Conservation (phyloP, 768 basidiomycete species). For the Artomyces pyxidatus region DNA sequence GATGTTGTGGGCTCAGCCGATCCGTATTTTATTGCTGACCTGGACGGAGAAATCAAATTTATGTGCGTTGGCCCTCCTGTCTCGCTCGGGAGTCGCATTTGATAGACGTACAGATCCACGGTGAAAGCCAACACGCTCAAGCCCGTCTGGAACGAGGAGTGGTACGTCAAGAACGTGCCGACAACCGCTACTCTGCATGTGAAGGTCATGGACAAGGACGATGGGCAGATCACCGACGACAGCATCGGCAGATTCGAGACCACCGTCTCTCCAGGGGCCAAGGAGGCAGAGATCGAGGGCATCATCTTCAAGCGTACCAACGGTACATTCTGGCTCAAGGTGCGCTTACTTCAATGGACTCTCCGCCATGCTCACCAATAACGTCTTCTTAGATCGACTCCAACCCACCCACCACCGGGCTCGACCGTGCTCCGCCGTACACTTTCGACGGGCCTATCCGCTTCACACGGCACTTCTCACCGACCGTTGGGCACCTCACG, state of each 20-base stretch:
- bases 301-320: constrained; percentile 38
- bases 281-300: constrained; percentile 56
- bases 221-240: constrained; percentile 46
- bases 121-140: constrained; percentile 46
- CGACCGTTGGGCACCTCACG: constrained; percentile 57
- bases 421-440: constrained; percentile 42
- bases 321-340: constrained; percentile 68
- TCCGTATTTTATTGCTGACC: constrained; percentile 63
- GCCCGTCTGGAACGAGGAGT: constrained; percentile 73
- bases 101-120: constrained; percentile 41
- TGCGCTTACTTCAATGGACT: constrained; percentile 21
- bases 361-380: not conserved
- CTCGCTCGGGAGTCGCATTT: not conserved
- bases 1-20: constrained; percentile 57
- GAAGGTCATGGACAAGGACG: constrained; percentile 65
- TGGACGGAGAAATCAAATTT: constrained; percentile 57
- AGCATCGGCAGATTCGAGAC: constrained; percentile 57
- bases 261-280: constrained; percentile 44
- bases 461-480: constrained; percentile 64
- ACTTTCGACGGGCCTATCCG: constrained; percentile 68
- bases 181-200: constrained; percentile 48
- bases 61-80: constrained; percentile 36
- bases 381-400: constrained; percentile 42
- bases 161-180: constrained; percentile 70
- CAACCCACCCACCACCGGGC: constrained; percentile 31